A percentile compares a stretch with the other conserved stretches of the same genome.
Conservation (phyloP, 1,284 basidiomycete species). For the Serendipita sp. region DNA sequence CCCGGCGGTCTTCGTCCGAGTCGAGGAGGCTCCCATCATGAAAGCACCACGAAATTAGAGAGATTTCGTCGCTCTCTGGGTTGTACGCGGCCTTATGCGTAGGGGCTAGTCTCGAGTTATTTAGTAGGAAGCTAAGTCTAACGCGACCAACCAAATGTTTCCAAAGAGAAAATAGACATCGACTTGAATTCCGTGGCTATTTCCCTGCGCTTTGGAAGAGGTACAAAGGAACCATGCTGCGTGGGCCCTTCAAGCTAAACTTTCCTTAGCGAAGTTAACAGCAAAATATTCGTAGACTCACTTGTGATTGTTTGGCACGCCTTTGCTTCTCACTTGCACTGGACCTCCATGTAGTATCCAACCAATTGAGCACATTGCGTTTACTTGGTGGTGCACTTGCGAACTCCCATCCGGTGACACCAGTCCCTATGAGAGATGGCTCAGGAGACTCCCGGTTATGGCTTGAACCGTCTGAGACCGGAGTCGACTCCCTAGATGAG, state of each 20-base stretch:
- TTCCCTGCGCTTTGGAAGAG: constrained; percentile 33
- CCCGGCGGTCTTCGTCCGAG: constrained; percentile 23
- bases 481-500: constrained; percentile 4
- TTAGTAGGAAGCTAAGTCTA: not conserved
- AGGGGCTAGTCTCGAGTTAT: constrained; percentile 26
- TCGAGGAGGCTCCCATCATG: constrained; percentile 36
- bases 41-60: constrained; percentile 55
- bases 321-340: not conserved
- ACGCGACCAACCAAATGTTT: constrained; percentile 57
- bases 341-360: constrained; percentile 22
- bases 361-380: constrained; percentile 38
- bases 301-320: not conserved
- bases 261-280: not conserved
- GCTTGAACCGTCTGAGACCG: not conserved
- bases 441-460: not conserved
- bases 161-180: constrained; percentile 73
- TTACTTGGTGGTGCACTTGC: constrained; percentile 47
- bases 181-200: constrained; percentile 49
- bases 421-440: constrained; percentile 12
- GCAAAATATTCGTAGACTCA: not conserved
- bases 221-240: constrained; percentile 52
- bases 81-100: constrained; percentile 50
- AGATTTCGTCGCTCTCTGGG: constrained; percentile 57
- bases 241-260: constrained; percentile 65
- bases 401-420: constrained; percentile 63